Base-by-base conservation (phyloP, 1,284 basidiomycete species). In the Puccinia hordei region DNA sequence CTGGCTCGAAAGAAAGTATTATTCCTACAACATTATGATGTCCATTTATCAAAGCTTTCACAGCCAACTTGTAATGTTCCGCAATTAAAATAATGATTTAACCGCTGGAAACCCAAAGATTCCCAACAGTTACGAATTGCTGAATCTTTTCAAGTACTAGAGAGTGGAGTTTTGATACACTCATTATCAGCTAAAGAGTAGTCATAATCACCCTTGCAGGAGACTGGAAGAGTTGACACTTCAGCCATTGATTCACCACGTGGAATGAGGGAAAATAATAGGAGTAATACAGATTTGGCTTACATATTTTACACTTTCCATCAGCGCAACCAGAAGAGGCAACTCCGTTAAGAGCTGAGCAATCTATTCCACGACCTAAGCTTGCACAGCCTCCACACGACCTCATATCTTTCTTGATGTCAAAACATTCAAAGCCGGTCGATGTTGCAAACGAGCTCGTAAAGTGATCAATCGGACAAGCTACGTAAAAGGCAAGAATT, bases 301-400 rank as follows among this genome's bases (percentile, higher is more conserved):
- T 68, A 68, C 65, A 41, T 68, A 68, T 68, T 9, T 15, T 46
- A 41, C 65, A 68, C 13, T 35, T 44, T 41, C 65, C 65, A 19
- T 68, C 65, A 9, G 65, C 9, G 41, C 65, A 68, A 38, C 65
- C 65, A 17, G 65, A 17, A 19, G 65, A 68, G 17, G 33, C 3
- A 22, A 41, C 65, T 12, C 65, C 65, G 3, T 68, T n/a, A 35
- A 68, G 30, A 3, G 30, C 22, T 17, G 65, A 41, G 24, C 65
- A 68, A 41, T 68, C 65, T 3, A 68, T 17, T 38, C 65, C 65
- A 17, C 38, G 6, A 41, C 65, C 65, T 68, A 41, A 10, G 41
- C 24, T 68, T 46, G 15, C 38, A n/a, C 65, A 68, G 6, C 65
- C 65, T 46, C 65, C 65, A 44, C 65, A 68, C 41, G 65, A 68